phyloP scores from a whole-genome alignment of 768 basidiomycete genomes.

The Paxillus ammoniavirescens region DNA sequence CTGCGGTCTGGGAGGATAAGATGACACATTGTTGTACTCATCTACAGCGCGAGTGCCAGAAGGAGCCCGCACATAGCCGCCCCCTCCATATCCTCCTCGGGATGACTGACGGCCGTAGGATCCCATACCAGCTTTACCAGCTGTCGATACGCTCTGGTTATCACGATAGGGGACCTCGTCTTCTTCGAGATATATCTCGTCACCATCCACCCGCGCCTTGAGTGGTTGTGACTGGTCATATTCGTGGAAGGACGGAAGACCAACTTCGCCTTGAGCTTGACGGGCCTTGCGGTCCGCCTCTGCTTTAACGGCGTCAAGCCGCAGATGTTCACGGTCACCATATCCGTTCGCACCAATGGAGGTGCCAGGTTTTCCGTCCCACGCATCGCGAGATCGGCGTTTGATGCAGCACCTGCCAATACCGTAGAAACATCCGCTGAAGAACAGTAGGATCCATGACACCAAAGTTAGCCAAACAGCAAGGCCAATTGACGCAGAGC shows the following conservation, averaged over 20 bases:
- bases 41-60: conserved; percentile 70
- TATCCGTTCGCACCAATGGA: conserved; percentile 33
- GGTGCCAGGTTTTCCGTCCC: conserved; percentile 35
- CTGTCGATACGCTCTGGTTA: conserved; percentile 22
- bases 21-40: conserved; percentile 59
- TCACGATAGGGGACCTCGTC: conserved; percentile 35
- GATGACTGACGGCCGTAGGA: conserved; percentile 33
- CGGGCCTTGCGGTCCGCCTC: conserved; percentile 81
- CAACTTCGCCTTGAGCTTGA: conserved; percentile 57
- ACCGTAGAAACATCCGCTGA: conserved; percentile 86
- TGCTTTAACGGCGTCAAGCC: conserved; percentile 82
- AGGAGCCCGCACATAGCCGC: conserved; percentile 65
- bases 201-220: conserved; percentile 55
- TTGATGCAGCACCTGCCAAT: conserved; percentile 84
- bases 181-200: conserved; percentile 57
- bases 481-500: conserved; percentile 77
- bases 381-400: conserved; percentile 45
- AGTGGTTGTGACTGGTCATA: conserved; percentile 61
- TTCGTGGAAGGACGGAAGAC: conserved; percentile 76
- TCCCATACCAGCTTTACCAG: conserved; percentile 22
- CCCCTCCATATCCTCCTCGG: conserved; percentile 37
- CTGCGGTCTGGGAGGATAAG: conserved; percentile 44
- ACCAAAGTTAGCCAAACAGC: conserved; percentile 90
- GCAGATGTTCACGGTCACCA: conserved; percentile 55
- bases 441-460: conserved; percentile 83